These are phyloP conservation scores for Didymellaceae sp. DNA, from an alignment of 2,329 filamentous ascomycete species.

Conservation along the genomic window DNA sequence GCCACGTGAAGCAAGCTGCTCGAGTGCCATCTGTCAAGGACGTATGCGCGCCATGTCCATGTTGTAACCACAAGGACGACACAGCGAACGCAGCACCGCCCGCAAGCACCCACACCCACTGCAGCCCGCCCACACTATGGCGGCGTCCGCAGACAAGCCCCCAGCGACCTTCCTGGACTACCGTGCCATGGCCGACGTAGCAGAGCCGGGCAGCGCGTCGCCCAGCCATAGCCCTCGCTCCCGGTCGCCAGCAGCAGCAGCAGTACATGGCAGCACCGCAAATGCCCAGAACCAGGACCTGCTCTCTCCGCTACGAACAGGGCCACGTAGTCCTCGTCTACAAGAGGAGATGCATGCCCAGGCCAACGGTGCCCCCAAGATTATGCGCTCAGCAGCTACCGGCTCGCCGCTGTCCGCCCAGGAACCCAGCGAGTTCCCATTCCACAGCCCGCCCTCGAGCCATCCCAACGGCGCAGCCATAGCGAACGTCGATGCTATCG, in stretches of 20 bases:
- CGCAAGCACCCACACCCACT: conserved; percentile 8
- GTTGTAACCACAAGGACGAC: neutral
- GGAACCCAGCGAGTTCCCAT: conserved; percentile 48
- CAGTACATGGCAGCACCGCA: conserved; percentile 17
- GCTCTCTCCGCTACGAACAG: conserved; percentile 35
- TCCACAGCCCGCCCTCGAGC: conserved; percentile 30
- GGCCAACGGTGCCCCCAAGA: conserved; percentile 36
- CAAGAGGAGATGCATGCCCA: conserved; percentile 24
- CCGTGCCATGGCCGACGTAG: conserved; percentile 36
- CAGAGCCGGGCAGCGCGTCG: conserved; percentile 36
- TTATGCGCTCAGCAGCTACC: conserved; percentile 39
- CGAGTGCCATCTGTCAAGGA: neutral
- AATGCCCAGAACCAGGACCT: conserved; percentile 18
- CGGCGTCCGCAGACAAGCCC: conserved; percentile 6
- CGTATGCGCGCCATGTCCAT: conserved; percentile 12
- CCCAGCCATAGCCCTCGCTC: conserved; percentile 33
- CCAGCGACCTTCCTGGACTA: conserved; percentile 2
- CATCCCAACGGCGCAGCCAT: conserved; percentile 24
- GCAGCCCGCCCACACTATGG: conserved; percentile 2
- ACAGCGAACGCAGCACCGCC: conserved; percentile 15
- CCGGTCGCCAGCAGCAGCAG: conserved; percentile 26
- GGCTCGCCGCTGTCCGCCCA: conserved; percentile 35
- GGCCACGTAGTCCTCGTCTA: conserved; percentile 13
- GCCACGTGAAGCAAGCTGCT: conserved; percentile 8
- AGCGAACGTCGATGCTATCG: conserved; percentile 25